phyloP scores from a whole-genome alignment of 2,329 filamentous ascomycete genomes.

The Venturia nashicola region DNA sequence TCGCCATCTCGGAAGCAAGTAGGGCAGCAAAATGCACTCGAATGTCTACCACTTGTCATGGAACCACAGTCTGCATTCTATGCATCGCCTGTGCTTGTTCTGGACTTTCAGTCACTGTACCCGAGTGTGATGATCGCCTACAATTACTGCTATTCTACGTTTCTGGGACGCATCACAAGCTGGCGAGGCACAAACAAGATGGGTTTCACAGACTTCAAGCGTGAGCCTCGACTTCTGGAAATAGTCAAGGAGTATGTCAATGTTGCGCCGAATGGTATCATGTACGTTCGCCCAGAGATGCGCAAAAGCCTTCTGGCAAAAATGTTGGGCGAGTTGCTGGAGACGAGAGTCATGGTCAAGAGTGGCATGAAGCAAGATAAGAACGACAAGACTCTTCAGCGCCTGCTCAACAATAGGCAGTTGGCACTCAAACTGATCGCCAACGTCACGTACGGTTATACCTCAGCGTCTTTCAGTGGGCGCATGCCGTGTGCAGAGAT shows the following conservation, averaged over 20 bases:
- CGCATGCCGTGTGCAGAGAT: slow-evolving; percentile 98
- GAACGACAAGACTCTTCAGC: slow-evolving; percentile 73
- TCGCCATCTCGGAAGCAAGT: slow-evolving; percentile 89
- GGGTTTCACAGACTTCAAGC: slow-evolving; percentile 80
- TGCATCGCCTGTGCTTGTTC: slow-evolving; percentile 72
- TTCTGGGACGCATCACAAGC: slow-evolving; percentile 68
- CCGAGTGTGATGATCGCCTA: slow-evolving; percentile 98
- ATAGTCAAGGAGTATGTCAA: slow-evolving; percentile 79
- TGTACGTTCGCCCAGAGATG: slow-evolving; percentile 78
- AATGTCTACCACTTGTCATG: slow-evolving; percentile 93
- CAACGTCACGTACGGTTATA: slow-evolving; percentile 98
- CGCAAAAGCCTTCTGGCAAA: slow-evolving; percentile 86
- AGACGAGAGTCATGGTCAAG: slow-evolving; percentile 96
- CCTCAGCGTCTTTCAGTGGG: slow-evolving; percentile 90
- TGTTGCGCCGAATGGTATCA: slow-evolving; percentile 89
- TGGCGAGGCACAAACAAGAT: slow-evolving; percentile 93
- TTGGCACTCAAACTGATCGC: slow-evolving; percentile 89
- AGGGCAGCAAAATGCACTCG: slow-evolving; percentile 82
- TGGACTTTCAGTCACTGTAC: slow-evolving; percentile 94
- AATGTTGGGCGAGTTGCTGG: slow-evolving; percentile 91
- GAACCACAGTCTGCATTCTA: slow-evolving; percentile 95
- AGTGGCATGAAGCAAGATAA: slow-evolving; percentile 91
- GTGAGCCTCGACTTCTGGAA: slow-evolving; percentile 61
- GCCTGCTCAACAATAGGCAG: slow-evolving; percentile 84
- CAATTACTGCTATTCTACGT: slow-evolving; percentile 98